These are phyloP conservation scores for Sarcodon aspratus DNA, from an alignment of 768 basidiomycete species.

Conservation along the genomic window DNA sequence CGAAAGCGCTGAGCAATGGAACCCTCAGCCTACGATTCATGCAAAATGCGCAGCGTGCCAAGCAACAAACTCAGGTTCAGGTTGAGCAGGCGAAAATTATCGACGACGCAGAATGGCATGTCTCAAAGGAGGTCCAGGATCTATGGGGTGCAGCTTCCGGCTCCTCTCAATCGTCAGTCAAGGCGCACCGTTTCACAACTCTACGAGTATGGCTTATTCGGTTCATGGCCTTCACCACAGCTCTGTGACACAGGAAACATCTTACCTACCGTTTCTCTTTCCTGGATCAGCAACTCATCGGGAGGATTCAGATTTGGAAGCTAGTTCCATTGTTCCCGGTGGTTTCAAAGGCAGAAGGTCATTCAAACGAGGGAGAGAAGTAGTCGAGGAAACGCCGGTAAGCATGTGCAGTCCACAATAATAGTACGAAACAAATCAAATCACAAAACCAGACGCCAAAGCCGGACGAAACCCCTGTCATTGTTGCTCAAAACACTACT, in stretches of 20 bases:
- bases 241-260: slow-evolving; percentile 40
- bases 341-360: slow-evolving; percentile 37
- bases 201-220: not conserved
- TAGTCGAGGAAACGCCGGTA: slow-evolving; percentile 7
- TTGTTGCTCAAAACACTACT: slow-evolving; percentile 2
- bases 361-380: slow-evolving; percentile 39
- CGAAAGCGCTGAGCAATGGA: slow-evolving; percentile 48
- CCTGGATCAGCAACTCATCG: slow-evolving; percentile 20
- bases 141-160: slow-evolving; percentile 30
- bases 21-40: slow-evolving; percentile 61
- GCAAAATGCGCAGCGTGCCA: slow-evolving; percentile 55
- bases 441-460: not conserved
- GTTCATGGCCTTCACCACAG: slow-evolving; percentile 7
- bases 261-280: slow-evolving; percentile 59
- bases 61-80: slow-evolving; percentile 37
- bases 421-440: not conserved
- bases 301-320: slow-evolving; percentile 1
- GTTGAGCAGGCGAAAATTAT: slow-evolving; percentile 41
- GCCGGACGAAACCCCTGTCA: not conserved
- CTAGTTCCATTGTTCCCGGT: slow-evolving; percentile 1
- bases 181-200: not conserved
- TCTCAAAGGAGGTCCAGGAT: slow-evolving; percentile 38
- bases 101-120: slow-evolving; percentile 59
- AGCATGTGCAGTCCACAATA: no score
- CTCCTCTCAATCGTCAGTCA: slow-evolving; percentile 5